Percentiles rank a stretch among this genome's conserved stretches.
phyloP scores from a whole-genome alignment of 2,329 filamentous ascomycete genomes.

The Cladosporium sp. region DNA sequence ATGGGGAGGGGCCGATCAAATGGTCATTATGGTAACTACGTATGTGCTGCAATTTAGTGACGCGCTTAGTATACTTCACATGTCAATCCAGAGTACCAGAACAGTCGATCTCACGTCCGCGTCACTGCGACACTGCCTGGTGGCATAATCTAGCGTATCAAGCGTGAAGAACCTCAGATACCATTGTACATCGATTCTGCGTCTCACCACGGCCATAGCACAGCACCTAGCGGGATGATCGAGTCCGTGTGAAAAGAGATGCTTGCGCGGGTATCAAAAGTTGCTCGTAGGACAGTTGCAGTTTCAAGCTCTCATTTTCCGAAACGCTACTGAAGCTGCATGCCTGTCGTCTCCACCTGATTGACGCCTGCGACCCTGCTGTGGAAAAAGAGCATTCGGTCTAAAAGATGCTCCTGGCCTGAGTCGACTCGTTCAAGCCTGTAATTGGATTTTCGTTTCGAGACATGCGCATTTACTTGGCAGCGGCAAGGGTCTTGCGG shows the following conservation, averaged over 20 bases:
- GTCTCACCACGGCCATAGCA: background rate
- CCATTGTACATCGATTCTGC: background rate
- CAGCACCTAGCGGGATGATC: background rate
- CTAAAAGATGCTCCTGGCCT: slow-evolving; percentile 10
- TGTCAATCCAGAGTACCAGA: no score
- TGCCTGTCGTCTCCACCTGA: slow-evolving; percentile 12
- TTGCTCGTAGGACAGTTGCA: slow-evolving; percentile 11
- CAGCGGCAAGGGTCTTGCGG: slow-evolving; percentile 91
- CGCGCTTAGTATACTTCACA: no score
- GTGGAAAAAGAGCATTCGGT: slow-evolving; percentile 11
- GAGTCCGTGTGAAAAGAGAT: background rate
- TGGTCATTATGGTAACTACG: no score
- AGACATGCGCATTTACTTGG: slow-evolving; percentile 49
- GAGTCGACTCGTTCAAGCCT: slow-evolving; percentile 12
- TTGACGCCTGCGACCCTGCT: slow-evolving; percentile 13
- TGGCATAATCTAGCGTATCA: background rate
- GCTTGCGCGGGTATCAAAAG: slow-evolving; percentile 11
- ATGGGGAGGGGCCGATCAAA: no score
- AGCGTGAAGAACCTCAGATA: background rate
- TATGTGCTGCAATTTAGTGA: no score
- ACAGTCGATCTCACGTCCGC: background rate
- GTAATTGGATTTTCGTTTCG: slow-evolving; percentile 10
- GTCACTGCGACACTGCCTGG: background rate
- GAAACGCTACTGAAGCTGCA: slow-evolving; percentile 13
- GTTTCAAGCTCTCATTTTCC: slow-evolving; percentile 13